Evolutionary conservation across 139 green algal species (phyloP).

Genomic region (Astrephomene gubernaculifera): DNA sequence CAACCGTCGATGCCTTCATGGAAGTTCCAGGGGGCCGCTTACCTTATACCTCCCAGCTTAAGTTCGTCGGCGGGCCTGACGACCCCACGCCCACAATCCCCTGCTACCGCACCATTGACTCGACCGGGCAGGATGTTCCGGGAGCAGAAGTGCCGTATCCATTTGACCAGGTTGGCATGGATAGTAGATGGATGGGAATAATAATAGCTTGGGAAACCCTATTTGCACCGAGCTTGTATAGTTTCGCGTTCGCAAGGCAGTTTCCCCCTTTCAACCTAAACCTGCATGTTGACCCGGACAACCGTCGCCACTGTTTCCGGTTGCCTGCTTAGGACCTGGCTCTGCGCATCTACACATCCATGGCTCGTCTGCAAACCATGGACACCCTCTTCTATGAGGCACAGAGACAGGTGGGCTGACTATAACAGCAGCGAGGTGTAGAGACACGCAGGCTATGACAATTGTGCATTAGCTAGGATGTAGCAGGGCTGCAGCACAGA

Average conservation of each 20-base stretch:
- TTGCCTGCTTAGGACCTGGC: conserved; percentile 60
- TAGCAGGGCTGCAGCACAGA: background rate
- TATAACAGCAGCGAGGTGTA: background rate
- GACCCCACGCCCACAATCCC: conserved; percentile 51
- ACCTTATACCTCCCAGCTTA: conserved; percentile 65
- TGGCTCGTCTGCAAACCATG: conserved; percentile 81
- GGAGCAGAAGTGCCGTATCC: conserved; percentile 62
- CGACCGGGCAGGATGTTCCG: conserved; percentile 51
- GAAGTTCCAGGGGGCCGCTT: conserved; percentile 73
- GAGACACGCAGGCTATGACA: background rate
- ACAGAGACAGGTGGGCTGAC: conserved; percentile 85
- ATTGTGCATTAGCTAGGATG: background rate
- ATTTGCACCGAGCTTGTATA: no score
- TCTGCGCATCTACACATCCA: conserved; percentile 69
- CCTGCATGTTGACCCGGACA: no score
- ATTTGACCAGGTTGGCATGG: conserved; percentile 50
- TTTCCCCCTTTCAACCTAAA: no score
- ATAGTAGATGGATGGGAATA: no score
- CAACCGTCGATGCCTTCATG: conserved; percentile 31
- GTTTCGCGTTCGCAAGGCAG: no score
- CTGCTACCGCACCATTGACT: conserved; percentile 78
- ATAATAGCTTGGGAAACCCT: no score
- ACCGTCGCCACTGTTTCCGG: no score
- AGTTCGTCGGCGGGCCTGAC: conserved; percentile 55
- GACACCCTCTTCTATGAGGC: conserved; percentile 95